Conservation (phyloP, 2,329 filamentous ascomycete genomes). For the Exophiala aquamarina region DNA sequence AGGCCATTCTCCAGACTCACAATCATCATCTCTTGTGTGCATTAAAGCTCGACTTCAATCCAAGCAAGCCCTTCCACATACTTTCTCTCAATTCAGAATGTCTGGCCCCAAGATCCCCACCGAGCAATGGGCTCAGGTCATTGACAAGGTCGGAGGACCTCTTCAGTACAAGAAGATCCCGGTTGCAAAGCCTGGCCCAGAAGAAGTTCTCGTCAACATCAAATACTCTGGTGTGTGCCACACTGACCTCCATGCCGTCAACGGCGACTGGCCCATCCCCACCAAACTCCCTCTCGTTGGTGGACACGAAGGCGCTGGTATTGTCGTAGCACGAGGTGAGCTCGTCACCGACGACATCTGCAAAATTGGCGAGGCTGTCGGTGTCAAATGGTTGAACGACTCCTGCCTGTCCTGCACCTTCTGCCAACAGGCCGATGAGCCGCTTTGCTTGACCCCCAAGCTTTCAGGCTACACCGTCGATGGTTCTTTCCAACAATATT, state of each 20-base stretch:
- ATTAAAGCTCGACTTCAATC: background rate
- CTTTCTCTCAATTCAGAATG: conserved; percentile 18
- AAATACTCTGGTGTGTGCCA: conserved; percentile 90
- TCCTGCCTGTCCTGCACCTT: conserved; percentile 80
- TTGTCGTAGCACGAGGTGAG: conserved; percentile 76
- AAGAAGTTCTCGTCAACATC: conserved; percentile 90
- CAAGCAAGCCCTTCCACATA: background rate
- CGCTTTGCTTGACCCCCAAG: conserved; percentile 71
- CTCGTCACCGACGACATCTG: conserved; percentile 71
- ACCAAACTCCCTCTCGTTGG: conserved; percentile 83
- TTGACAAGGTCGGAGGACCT: conserved; percentile 76
- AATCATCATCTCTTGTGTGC: background rate
- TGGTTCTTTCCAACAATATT: conserved; percentile 89
- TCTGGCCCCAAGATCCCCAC: conserved; percentile 62
- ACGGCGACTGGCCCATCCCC: conserved; percentile 85
- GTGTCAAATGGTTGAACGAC: conserved; percentile 91
- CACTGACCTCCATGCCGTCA: conserved; percentile 78
- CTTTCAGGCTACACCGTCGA: conserved; percentile 92
- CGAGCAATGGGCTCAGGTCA: conserved; percentile 88
- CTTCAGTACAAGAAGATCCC: conserved; percentile 62
- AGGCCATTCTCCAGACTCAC: background rate
- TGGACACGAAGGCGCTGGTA: conserved; percentile 69
- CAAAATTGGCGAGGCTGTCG: conserved; percentile 74
- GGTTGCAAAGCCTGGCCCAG: conserved; percentile 75
- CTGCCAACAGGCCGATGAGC: conserved; percentile 79